Evolutionary conservation across 805 yeast species (phyloP).

Genomic region (Alloascoidea hylecoeti): DNA sequence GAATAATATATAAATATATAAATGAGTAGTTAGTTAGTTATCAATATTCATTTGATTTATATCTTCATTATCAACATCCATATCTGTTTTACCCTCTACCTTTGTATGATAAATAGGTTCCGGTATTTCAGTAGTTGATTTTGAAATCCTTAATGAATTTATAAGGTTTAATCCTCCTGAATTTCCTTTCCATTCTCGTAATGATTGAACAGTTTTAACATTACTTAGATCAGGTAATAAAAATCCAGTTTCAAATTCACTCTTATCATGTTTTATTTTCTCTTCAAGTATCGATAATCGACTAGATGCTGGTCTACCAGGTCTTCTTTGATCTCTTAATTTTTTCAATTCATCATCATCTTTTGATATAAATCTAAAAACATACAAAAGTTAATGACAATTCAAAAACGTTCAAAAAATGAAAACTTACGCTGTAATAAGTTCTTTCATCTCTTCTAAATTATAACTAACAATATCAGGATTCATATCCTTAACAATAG

Average conservation of each 20-base stretch:
- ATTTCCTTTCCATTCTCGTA: constrained; percentile 73
- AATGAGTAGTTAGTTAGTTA: not conserved
- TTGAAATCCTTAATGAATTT: constrained; percentile 25
- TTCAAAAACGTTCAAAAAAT: constrained; percentile 3
- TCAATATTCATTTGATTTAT: too few species aligned
- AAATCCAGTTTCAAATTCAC: constrained; percentile 56
- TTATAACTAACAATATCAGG: constrained; percentile 22
- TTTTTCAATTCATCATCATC: constrained; percentile 64
- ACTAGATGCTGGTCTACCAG: constrained; percentile 75
- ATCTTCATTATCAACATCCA: constrained; percentile 2
- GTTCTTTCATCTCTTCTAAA: constrained; percentile 41
- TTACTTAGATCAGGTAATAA: constrained; percentile 60
- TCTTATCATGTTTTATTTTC: constrained; percentile 43
- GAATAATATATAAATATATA: constrained; percentile 3
- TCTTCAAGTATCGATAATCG: constrained; percentile 57
- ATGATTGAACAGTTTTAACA: constrained; percentile 35
- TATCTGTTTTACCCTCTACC: constrained; percentile 4
- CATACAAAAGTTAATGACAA: not conserved
- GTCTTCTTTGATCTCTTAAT: constrained; percentile 49
- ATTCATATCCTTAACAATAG: constrained; percentile 13
- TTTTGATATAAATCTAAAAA: constrained; percentile 32
- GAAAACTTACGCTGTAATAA: constrained; percentile 34
- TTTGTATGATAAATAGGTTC: not conserved
- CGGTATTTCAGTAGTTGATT: constrained; percentile 9
- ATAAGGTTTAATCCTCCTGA: constrained; percentile 62